Evolutionary conservation across 768 basidiomycete genomes (phyloP).

Genomic region (Tulasnella sp.): DNA sequence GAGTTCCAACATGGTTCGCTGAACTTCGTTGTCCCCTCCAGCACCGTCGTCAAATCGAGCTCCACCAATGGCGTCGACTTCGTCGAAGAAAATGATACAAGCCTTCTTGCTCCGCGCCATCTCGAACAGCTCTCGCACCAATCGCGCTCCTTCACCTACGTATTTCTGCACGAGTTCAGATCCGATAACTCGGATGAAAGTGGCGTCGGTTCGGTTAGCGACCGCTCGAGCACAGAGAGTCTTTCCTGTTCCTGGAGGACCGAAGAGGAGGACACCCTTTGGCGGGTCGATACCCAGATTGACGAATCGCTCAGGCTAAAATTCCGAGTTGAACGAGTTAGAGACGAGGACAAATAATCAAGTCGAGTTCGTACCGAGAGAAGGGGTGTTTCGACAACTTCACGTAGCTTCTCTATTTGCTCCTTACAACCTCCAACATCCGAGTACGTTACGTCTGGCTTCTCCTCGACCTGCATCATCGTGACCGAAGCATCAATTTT

Average conservation of each 20-base stretch:
- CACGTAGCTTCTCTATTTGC: constrained; percentile 96
- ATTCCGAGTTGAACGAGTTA: constrained; percentile 16
- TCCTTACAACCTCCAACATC: constrained; percentile 99
- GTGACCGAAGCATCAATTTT: constrained; percentile 99
- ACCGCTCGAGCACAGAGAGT: constrained; percentile 97
- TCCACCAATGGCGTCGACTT: constrained; percentile 96
- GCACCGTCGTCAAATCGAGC: constrained; percentile 98
- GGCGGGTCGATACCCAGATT: constrained; percentile 98
- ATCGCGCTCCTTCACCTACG: constrained; percentile 95
- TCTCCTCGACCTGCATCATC: constrained; percentile 99
- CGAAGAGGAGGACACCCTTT: constrained; percentile 92
- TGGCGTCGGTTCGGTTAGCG: constrained; percentile 96
- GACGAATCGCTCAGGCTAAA: constrained; percentile 95
- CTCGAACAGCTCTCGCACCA: constrained; percentile 98
- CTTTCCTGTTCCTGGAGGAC: constrained; percentile 96
- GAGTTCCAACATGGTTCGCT: constrained; percentile 97
- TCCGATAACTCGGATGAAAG: constrained; percentile 98
- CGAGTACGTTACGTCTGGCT: constrained; percentile 95
- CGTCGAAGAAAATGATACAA: constrained; percentile 99
- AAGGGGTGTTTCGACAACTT: constrained; percentile 94
- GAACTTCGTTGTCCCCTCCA: constrained; percentile 98
- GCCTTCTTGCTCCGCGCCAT: constrained; percentile 99
- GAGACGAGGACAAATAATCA: background rate
- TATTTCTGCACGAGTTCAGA: constrained; percentile 99
- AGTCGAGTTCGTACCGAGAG: constrained; percentile 54